Conservation (phyloP, 2,329 filamentous ascomycete genomes). For the Hypoxylon sp. region DNA sequence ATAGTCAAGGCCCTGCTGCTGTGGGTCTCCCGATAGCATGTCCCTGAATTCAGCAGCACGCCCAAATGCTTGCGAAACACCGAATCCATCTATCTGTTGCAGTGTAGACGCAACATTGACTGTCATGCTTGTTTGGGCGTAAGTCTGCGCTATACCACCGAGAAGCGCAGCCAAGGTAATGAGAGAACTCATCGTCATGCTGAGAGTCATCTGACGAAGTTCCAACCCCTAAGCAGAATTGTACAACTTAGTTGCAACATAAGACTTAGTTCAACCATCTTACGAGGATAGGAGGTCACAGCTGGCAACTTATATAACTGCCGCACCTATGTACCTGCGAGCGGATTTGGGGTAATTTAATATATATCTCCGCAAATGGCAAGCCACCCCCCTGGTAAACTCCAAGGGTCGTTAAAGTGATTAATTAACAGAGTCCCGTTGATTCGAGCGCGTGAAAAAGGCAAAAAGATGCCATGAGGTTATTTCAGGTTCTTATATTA, state of each 20-base stretch:
- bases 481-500: too few relatives aligned
- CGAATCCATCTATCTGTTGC: slow-evolving; percentile 62
- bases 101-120: slow-evolving; percentile 48
- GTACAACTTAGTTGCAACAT: background rate
- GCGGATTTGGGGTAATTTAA: background rate
- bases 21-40: slow-evolving; percentile 49
- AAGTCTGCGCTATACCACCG: slow-evolving; percentile 25
- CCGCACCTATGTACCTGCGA: background rate
- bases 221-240: background rate
- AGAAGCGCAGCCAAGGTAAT: slow-evolving; percentile 25
- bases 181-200: slow-evolving; percentile 26
- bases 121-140: slow-evolving; percentile 48
- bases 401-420: background rate
- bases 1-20: slow-evolving; percentile 58
- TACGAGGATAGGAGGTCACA: background rate
- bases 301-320: slow-evolving; percentile 20
- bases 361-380: slow-evolving; percentile 1
- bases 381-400: slow-evolving; percentile 1
- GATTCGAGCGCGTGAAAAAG: slow-evolving; percentile 18
- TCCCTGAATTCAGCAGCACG: slow-evolving; percentile 58
- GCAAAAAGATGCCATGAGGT: slow-evolving; percentile 9
- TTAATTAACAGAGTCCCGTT: slow-evolving; percentile 17
- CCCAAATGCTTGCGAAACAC: slow-evolving; percentile 63
- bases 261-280: background rate
- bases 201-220: background rate